phyloP scores from a whole-genome alignment of 352 stramenopile genomes.

The Phytophthora fragariae region DNA sequence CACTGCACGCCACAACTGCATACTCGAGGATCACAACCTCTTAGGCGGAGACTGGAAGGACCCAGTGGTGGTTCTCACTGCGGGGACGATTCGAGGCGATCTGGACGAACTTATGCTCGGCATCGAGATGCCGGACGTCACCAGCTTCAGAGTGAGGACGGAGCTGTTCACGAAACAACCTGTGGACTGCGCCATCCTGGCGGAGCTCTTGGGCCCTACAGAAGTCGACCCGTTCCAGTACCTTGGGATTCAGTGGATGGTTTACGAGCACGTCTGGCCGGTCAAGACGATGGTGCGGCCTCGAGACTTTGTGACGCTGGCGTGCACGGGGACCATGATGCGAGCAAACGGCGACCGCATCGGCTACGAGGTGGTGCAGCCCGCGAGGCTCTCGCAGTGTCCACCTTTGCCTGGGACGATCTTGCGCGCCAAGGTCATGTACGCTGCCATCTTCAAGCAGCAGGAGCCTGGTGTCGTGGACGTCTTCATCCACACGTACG shows the following conservation, averaged over 20 bases:
- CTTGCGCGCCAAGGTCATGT: constrained; percentile 25
- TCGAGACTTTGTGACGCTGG: constrained; percentile 42
- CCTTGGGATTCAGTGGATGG: constrained; percentile 40
- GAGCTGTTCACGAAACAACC: constrained; percentile 24
- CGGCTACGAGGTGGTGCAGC: constrained; percentile 55
- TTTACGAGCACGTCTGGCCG: constrained; percentile 27
- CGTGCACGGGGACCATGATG: constrained; percentile 38
- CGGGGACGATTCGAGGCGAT: constrained; percentile 24
- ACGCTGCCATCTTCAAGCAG: constrained; percentile 32
- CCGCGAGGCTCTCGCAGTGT: constrained; percentile 36
- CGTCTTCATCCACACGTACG: constrained; percentile 27
- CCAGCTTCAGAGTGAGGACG: constrained; percentile 16
- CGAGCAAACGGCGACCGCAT: constrained; percentile 42
- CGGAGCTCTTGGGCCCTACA: constrained; percentile 28
- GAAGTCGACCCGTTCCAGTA: constrained; percentile 43
- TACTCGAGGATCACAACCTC: constrained; percentile 25
- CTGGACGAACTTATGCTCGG: constrained; percentile 38
- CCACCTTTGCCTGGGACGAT: constrained; percentile 30
- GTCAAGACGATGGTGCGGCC: constrained; percentile 35
- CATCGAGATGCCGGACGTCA: constrained; percentile 19
- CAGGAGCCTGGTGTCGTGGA: constrained; percentile 30
- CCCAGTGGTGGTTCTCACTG: constrained; percentile 22
- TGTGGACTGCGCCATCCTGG: constrained; percentile 30
- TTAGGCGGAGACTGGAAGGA: constrained; percentile 34
- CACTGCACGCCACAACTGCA: constrained; percentile 18